Evolutionary conservation across 2,329 filamentous ascomycete genomes (phyloP).

Genomic region (Fusarium nygamai): DNA sequence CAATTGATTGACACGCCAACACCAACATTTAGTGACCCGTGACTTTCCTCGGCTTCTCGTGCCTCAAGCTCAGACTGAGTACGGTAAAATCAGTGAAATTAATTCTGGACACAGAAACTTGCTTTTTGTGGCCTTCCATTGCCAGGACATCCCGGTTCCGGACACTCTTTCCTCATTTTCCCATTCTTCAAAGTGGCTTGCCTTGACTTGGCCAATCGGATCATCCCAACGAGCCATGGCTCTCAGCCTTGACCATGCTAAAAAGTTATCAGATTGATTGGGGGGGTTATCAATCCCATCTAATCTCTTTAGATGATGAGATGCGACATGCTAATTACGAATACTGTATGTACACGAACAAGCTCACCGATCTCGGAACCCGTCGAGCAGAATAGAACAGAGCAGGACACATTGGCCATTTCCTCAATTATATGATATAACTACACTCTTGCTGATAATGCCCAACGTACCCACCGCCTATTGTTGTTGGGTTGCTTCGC

Average conservation of each 20-base stretch:
- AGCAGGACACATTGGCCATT: background rate
- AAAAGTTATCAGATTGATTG: conserved; percentile 34
- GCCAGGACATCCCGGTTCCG: background rate
- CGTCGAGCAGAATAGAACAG: background rate
- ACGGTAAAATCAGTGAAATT: background rate
- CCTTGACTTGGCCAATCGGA: conserved; percentile 30
- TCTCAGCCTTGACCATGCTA: conserved; percentile 7
- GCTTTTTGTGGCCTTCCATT: background rate
- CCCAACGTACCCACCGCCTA: background rate
- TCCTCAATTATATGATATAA: background rate
- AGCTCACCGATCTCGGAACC: conserved; percentile 35
- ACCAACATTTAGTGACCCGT: background rate
- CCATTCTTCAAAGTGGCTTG: background rate
- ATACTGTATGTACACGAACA: background rate
- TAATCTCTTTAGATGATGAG: conserved; percentile 38
- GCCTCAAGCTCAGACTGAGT: background rate
- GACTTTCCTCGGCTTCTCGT: background rate
- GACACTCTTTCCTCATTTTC: conserved; percentile 10
- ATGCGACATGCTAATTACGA: conserved; percentile 12
- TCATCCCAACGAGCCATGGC: conserved; percentile 10
- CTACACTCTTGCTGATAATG: background rate
- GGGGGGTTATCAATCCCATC: conserved; percentile 44
- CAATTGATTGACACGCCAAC: conserved; percentile 2
- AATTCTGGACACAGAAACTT: background rate
- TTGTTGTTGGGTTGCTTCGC: conserved; percentile 10